Evolutionary conservation across 441 rosid genomes (phyloP).

Genomic region (Erysimum cheiri): DNA sequence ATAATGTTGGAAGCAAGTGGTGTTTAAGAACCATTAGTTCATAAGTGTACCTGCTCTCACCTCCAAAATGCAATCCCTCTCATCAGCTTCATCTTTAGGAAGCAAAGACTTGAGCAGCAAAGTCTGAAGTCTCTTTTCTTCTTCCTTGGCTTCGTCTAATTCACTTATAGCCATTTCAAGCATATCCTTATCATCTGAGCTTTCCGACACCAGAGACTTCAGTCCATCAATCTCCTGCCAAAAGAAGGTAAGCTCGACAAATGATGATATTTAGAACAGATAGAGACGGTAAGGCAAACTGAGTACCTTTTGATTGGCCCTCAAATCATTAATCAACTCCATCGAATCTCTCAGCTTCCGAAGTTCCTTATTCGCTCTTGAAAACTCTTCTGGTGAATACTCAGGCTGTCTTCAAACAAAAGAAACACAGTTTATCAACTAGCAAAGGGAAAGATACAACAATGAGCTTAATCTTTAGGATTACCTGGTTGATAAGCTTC

Average conservation of each 20-base stretch:
- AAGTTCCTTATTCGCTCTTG: conserved; percentile 87
- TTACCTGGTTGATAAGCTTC: conserved; percentile 70
- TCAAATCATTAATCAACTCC: conserved; percentile 71
- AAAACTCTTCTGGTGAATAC: conserved; percentile 70
- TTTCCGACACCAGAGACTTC: conserved; percentile 70
- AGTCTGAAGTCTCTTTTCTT: conserved; percentile 75
- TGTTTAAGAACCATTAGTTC: conserved; percentile 7
- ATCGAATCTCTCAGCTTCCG: conserved; percentile 71
- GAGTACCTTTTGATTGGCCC: conserved; percentile 75
- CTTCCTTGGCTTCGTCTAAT: conserved; percentile 59
- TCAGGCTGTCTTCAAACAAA: conserved; percentile 88
- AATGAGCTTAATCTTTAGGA: neutral
- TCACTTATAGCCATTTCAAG: conserved; percentile 81
- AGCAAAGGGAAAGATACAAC: neutral
- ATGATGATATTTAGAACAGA: conserved; percentile 2
- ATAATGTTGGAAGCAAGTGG: neutral
- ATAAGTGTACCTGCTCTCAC: conserved; percentile 86
- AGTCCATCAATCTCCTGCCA: conserved; percentile 77
- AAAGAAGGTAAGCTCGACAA: neutral
- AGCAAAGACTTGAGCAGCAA: conserved; percentile 79
- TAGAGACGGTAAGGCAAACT: neutral
- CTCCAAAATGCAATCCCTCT: conserved; percentile 93
- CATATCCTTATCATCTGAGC: conserved; percentile 75
- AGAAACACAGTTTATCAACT: neutral
- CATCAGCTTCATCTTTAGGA: conserved; percentile 96